Base-by-base conservation (phyloP, 495 filamentous ascomycete species). In the Aspergillus bridgeri region DNA sequence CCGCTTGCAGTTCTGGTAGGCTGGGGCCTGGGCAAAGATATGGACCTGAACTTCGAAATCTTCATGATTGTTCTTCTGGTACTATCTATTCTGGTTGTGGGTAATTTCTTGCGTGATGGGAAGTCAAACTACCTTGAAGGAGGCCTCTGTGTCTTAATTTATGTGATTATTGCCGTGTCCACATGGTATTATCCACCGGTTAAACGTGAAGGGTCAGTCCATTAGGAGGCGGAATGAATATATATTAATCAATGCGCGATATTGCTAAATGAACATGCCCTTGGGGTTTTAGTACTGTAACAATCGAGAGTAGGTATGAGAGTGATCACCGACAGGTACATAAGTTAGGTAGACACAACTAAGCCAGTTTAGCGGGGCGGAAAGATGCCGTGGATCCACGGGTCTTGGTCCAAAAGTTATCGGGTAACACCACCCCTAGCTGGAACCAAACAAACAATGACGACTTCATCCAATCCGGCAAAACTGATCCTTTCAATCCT, bases 1-100 rank as follows among this genome's bases (percentile, higher is more conserved):
- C 91, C 92, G 8, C 79, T 96, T 8, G 86, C 90, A 21, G 83
- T 96, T 42, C 77, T 96, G 29, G 86, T 94, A 27, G 90, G 89
- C 42, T 98, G 92, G 92, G 85, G 89, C n/a, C 69, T 89, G 2
- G 70, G 63, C 25, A 83, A 83, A 59, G 63, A 76, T 19, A 89
- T 98, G 86, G 85, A 87, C 51, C 73, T 98, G 42, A 85, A 90
- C 64, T 96, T 96, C 65, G 89, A 95, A 63, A 78, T 90, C 7
- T 97, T 96, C 77, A 90, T 93, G 77, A 78, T 95, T n/a, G 83
- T 89, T 17, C 77, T 93, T 54, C 77, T 96, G n/a, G 85, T 96
- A 56, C 79, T 96, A 43, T 83, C 91, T 6, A 93, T 96, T 65
- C 71, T 97, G 47, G 91, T 95, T 0, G 89, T 92, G 11, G 88